A percentile compares a stretch with the other conserved stretches of the same genome.
Conservation (phyloP, 2,329 filamentous ascomycete species). For the Beauveria medogensis region DNA sequence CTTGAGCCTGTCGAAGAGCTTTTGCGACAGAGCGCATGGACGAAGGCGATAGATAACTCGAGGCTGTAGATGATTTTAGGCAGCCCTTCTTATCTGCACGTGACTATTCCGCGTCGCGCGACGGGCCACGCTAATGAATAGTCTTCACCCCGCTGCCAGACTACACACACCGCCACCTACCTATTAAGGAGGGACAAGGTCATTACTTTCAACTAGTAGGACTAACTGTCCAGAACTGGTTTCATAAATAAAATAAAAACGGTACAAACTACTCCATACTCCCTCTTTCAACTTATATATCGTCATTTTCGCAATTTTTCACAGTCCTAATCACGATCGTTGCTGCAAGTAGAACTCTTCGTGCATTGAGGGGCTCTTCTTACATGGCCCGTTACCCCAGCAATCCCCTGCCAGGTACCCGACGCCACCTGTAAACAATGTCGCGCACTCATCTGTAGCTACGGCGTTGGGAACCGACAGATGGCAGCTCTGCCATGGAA, state of each 20-base stretch:
- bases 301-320: too few species aligned
- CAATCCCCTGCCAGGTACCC: slow-evolving; percentile 5
- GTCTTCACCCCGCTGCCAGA: background rate
- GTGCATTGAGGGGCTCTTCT: background rate
- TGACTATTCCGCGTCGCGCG: background rate
- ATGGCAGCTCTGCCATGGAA: background rate
- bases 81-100: slow-evolving; percentile 11
- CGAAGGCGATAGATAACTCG: background rate
- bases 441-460: background rate
- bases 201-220: too few species aligned
- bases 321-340: background rate
- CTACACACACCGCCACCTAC: background rate
- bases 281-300: too few species aligned
- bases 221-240: too few species aligned
- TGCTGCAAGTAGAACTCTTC: background rate
- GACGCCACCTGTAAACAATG: slow-evolving; percentile 4
- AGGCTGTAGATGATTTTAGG: slow-evolving; percentile 3
- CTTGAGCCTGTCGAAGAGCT: too few species aligned
- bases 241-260: too few species aligned
- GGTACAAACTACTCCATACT: too few species aligned
- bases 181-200: background rate
- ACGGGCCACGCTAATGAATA: background rate
- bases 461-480: background rate
- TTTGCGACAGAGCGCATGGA: too few species aligned
- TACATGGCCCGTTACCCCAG: slow-evolving; percentile 4